These are phyloP conservation scores for Psilocybe cubensis DNA, from an alignment of 768 basidiomycete genomes.

Conservation along the genomic window DNA sequence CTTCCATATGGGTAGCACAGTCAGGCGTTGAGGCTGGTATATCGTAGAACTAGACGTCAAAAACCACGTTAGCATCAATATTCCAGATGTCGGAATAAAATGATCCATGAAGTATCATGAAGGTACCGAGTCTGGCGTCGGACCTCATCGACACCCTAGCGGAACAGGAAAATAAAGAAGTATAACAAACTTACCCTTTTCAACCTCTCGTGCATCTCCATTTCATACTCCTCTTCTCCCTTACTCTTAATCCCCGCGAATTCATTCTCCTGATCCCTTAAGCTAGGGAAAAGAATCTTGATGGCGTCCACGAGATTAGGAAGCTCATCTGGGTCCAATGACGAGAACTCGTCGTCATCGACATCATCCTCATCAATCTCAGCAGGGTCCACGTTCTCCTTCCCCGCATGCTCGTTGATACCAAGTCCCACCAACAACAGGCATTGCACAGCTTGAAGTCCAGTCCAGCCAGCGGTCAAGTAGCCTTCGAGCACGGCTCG, in stretches of 20 bases:
- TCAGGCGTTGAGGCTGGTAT: conserved; percentile 74
- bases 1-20: conserved; percentile 79
- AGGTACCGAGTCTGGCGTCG: no score
- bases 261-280: conserved; percentile 31
- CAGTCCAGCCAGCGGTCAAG: conserved; percentile 79
- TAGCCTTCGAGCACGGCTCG: conserved; percentile 89
- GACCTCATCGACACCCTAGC: no score
- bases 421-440: conserved; percentile 75
- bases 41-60: conserved; percentile 65
- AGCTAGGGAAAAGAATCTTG: conserved; percentile 68
- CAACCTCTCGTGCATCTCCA: conserved; percentile 75
- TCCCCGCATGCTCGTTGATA: conserved; percentile 29
- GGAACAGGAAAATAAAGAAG: no score
- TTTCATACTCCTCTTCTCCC: conserved; percentile 73
- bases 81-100: no score
- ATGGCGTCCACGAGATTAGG: conserved; percentile 69
- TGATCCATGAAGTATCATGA: no score
- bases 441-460: conserved; percentile 69
- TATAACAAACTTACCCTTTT: conserved; percentile 71
- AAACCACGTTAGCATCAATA: background rate
- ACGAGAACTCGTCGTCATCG: conserved; percentile 49
- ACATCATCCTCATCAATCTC: conserved; percentile 24
- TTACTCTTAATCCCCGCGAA: conserved; percentile 38
- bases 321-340: conserved; percentile 78
- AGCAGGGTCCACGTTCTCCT: conserved; percentile 17